Base-by-base conservation (phyloP, 306 rosid species). In the Medicago ruthenica region DNA sequence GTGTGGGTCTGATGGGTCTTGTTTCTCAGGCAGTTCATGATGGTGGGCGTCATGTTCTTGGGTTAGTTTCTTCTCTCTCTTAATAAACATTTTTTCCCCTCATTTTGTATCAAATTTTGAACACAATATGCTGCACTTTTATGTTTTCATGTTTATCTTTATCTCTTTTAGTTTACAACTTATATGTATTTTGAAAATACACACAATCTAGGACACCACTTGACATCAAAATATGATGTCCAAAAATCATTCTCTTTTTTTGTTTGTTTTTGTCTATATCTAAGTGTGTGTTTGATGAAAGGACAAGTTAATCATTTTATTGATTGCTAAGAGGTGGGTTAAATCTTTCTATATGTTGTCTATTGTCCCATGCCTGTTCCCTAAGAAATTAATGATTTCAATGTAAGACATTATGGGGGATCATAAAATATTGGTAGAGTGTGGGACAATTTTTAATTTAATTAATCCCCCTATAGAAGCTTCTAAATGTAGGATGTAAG, bases 21-120 rank as follows among this genome's bases (percentile, higher is more conserved):
- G 94, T 96, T 90, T 96, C 99, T 83, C 98, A 90, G 92, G 99
- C 98, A 34, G 99, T 92, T 86, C 99, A 92, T 96, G 99, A 96
- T 96, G 99, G 99, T 71, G 99, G 99, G 73, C 99, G 98, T 68
- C 98, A 96, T 92, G 99, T 96, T 83, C 87, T 96, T 76, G 98
- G 99, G 99, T 96, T 82, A 83, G 87, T 86, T 55, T 76, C 64
- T 75, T 51, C 51, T 45, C 16, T 27, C 68, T 79, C 63, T 48
- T 44, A 40, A 58, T 45, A 18, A 5, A 41, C 8, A 9, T 76
- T 15, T 70, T 13, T 45, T 9, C 58, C 50, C 8, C 14, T 11
- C 13, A 10, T 45, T 44, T 44, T 44, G 1, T 4, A 45, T 45
- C 6, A 11, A 11, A 45, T 45, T 13, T 12, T 45, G n/a, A 12